Evolutionary conservation across 306 rosid genomes (phyloP).

Genomic region (Vicia villosa): DNA sequence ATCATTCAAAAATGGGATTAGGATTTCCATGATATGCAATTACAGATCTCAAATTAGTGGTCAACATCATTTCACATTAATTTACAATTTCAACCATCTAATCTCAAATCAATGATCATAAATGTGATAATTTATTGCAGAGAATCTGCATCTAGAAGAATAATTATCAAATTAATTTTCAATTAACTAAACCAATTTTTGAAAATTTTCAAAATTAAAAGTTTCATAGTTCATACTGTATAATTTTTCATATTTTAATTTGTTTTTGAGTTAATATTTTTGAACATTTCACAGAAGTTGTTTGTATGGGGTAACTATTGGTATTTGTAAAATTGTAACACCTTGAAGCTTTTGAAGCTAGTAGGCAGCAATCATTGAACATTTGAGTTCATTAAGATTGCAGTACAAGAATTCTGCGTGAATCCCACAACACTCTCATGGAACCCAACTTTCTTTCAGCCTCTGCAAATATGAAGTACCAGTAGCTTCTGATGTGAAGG

Average conservation of each 20-base stretch:
- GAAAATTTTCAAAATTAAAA: neutral
- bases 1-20: neutral
- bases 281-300: neutral
- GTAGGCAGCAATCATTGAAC: constrained; percentile 3
- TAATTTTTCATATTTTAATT: neutral
- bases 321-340: neutral
- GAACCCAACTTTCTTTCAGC: constrained; percentile 64
- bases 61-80: neutral
- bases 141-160: neutral
- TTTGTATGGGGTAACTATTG: neutral
- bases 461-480: constrained; percentile 67
- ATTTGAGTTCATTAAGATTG: constrained; percentile 40
- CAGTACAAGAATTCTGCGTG: constrained; percentile 43
- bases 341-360: constrained; percentile 10
- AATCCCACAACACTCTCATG: constrained; percentile 75
- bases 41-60: neutral
- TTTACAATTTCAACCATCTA: neutral
- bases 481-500: constrained; percentile 57
- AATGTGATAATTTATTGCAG: neutral
- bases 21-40: neutral
- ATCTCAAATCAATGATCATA: neutral
- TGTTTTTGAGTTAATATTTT: neutral
- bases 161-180: neutral
- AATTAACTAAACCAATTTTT: neutral
- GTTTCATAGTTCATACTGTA: neutral